phyloP scores from a whole-genome alignment of 2,329 filamentous ascomycete genomes.

The Cordyceps sp. region DNA sequence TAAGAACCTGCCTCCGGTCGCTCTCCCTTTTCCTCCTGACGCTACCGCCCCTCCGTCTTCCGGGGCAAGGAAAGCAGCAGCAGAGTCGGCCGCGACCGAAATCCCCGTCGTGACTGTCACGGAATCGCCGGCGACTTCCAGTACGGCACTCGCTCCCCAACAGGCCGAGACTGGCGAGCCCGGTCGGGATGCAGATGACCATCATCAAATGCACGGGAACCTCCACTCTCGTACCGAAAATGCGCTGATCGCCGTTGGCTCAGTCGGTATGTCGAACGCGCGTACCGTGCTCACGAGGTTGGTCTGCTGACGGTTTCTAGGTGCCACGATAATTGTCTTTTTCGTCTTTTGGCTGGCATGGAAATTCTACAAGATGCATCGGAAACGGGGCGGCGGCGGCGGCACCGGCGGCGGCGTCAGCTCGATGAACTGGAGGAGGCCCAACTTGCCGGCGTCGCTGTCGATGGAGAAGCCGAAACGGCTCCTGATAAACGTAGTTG shows the following conservation, averaged over 20 bases:
- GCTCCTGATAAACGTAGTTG: conserved; percentile 5
- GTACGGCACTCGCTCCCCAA: neutral
- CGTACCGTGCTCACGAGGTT: no score
- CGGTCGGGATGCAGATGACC: no score
- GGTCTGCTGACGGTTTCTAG: conserved; percentile 7
- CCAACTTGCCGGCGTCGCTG: conserved; percentile 1
- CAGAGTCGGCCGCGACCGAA: neutral
- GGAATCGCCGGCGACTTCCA: neutral
- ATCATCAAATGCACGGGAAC: no score
- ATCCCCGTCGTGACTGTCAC: neutral
- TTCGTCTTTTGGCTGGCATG: conserved; percentile 28
- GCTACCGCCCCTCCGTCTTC: neutral
- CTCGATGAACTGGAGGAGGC: no score
- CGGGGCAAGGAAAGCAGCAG: conserved; percentile 2
- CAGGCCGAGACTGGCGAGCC: neutral
- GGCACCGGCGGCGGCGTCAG: neutral
- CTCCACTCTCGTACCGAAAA: conserved; percentile 4
- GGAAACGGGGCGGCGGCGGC: conserved; percentile 9
- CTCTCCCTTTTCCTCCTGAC: neutral
- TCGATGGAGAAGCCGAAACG: conserved; percentile 1
- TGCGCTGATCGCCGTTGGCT: conserved; percentile 6
- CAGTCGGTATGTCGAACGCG: conserved; percentile 8
- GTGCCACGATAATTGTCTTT: conserved; percentile 25
- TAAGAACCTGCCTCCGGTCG: neutral
- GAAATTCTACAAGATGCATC: conserved; percentile 10